phyloP scores from a whole-genome alignment of 2,329 filamentous ascomycete species.

The Dactylonectria macrodidyma region DNA sequence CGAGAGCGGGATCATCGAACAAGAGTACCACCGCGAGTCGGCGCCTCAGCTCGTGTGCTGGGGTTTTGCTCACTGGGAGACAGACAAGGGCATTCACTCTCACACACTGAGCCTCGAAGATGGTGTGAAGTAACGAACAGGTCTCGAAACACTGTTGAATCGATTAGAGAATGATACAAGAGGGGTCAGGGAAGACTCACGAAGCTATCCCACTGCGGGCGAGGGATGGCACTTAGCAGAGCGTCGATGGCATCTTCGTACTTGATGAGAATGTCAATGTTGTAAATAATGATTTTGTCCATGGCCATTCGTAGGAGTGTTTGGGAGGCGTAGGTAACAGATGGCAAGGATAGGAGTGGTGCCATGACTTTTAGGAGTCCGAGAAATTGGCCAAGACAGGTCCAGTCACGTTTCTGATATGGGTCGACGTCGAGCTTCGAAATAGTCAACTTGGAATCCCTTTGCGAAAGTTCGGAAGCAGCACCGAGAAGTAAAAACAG shows the following conservation, averaged over 20 bases:
- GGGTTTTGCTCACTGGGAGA: constrained; percentile 67
- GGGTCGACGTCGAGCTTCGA: constrained; percentile 46
- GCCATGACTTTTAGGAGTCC: constrained; percentile 58
- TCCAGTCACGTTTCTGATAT: constrained; percentile 62
- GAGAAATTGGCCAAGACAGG: constrained; percentile 60
- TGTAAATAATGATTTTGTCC: constrained; percentile 65
- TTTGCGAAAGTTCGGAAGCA: constrained; percentile 58
- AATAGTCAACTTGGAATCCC: constrained; percentile 38
- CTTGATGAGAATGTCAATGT: constrained; percentile 56
- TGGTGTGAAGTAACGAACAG: constrained; percentile 62
- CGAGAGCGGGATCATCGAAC: constrained; percentile 64
- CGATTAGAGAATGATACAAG: constrained; percentile 10
- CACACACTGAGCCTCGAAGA: constrained; percentile 64
- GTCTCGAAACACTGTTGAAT: constrained; percentile 64
- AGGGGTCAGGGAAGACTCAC: constrained; percentile 51
- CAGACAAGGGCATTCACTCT: constrained; percentile 71
- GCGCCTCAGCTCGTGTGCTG: constrained; percentile 73
- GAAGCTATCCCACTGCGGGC: constrained; percentile 56
- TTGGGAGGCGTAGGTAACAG: constrained; percentile 58
- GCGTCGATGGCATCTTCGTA: constrained; percentile 61
- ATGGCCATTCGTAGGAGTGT: constrained; percentile 69
- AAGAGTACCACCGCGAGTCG: constrained; percentile 77
- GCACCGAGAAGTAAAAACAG: constrained; percentile 75
- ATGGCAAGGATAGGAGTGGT: constrained; percentile 50
- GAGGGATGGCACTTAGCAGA: constrained; percentile 60